Conservation (phyloP, 306 rosid genomes). For the Castanea sativa region DNA sequence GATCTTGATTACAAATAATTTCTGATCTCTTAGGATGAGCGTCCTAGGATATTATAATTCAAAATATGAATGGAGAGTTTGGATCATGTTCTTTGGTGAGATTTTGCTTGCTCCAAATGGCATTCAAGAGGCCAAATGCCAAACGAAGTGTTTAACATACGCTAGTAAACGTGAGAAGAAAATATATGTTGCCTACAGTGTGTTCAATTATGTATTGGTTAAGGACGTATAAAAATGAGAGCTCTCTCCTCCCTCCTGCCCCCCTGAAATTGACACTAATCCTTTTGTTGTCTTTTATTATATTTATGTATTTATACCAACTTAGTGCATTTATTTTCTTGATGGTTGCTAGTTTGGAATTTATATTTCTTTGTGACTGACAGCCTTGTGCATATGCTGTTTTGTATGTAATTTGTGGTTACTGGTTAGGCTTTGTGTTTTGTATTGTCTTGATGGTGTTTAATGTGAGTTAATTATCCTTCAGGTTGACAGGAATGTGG, state of each 20-base stretch:
- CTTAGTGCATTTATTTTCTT: background rate
- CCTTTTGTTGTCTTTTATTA: constrained; percentile 4
- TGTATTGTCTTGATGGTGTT: constrained; percentile 11
- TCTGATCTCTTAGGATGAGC: background rate
- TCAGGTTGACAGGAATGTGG: constrained; percentile 93
- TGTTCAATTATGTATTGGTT: background rate
- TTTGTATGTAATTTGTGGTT: background rate
- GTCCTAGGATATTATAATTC: background rate
- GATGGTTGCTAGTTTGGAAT: constrained; percentile 10
- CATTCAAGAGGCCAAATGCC: background rate
- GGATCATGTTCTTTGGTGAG: background rate
- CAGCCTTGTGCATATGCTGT: background rate
- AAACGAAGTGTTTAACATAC: background rate
- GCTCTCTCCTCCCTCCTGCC: background rate
- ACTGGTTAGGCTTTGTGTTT: background rate
- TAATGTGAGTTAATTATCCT: constrained; percentile 8
- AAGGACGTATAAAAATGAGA: background rate
- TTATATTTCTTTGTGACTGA: background rate
- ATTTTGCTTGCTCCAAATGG: background rate
- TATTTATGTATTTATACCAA: background rate
- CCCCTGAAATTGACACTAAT: background rate
- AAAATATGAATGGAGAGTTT: background rate
- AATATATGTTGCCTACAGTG: background rate
- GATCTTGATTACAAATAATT: background rate
- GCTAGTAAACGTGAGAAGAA: background rate